Evolutionary conservation across 2,329 filamentous ascomycete genomes (phyloP), one percentile per base, ranked within the genome.

Genomic region (Nemania abortiva): DNA sequence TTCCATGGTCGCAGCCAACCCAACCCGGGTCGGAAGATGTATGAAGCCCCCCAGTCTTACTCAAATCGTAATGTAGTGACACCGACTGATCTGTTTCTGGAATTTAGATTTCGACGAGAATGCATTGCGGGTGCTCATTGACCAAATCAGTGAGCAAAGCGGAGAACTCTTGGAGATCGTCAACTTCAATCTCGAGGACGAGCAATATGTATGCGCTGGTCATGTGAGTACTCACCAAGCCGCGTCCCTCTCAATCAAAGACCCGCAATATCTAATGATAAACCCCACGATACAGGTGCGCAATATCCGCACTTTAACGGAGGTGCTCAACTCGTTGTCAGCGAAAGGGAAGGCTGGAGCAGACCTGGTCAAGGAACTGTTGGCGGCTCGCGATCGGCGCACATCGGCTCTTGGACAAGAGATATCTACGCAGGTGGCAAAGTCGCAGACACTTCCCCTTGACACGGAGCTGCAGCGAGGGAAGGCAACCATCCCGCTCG

Each of bases 181-280:
- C 2, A 68, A 70, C 20, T 50, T 72, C 54, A 72, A 70, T 31
- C 50, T 72, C 54, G 60, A 60, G 37, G 70, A 57, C 37, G 68
- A 72, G 24, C 67, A 70, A 66, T 72, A 70, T 59, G 70, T 70
- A 9, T 70, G 64, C 54, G 70, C 70, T 7, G 68, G 67, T 7
- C 67, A 72, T 27, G 70, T 71, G 64, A 63, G 64, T 54, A 31
- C 20, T 54, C 27, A 22, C 11, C 27, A n/a, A n/a, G 34, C 34
- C 52, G 7, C 6, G 15, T n/a, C 18, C 15, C 11, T 34, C 10
- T 10, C 18, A 3, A 54, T n/a, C 15, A 18, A 11, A 20, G 20
- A 15, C 5, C 9, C 18, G 18, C 15, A 22, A 9, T 34, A 9
- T 34, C 52, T 54, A 54, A 54, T 15, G 2, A n/a, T 6, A n/a